These are phyloP conservation scores for Ammopiptanthus mongolicus DNA, from an alignment of 306 rosid genomes.

Conservation along the genomic window DNA sequence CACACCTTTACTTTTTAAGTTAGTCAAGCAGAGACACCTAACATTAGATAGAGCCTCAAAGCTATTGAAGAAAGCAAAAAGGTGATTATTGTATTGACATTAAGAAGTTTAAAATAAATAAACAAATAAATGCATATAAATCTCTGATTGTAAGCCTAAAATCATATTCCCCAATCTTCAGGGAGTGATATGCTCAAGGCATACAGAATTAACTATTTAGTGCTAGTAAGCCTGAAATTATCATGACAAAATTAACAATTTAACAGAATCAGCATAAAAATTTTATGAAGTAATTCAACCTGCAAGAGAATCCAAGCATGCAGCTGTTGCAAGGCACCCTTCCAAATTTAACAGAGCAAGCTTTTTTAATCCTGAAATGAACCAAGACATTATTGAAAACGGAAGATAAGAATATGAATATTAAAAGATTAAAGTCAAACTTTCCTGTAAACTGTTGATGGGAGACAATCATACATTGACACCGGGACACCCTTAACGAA, in stretches of 20 bases:
- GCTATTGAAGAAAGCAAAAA: background rate
- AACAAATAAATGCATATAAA: background rate
- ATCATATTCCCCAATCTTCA: background rate
- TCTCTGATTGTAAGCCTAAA: background rate
- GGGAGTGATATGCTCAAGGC: background rate
- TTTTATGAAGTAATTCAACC: constrained; percentile 43
- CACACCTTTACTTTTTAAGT: background rate
- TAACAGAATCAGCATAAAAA: background rate
- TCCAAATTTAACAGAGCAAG: constrained; percentile 81
- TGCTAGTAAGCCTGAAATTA: background rate
- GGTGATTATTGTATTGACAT: background rate
- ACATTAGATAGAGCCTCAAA: background rate
- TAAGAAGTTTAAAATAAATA: background rate
- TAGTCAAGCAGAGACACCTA: background rate
- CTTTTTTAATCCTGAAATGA: constrained; percentile 64
- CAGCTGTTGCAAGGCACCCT: constrained; percentile 85
- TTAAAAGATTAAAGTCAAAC: constrained; percentile 5
- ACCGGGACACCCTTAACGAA: background rate
- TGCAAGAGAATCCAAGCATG: constrained; percentile 77
- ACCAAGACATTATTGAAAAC: constrained; percentile 10
- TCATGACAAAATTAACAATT: background rate
- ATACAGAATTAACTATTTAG: background rate
- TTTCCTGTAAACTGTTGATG: background rate
- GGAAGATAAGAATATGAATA: background rate
- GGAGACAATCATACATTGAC: background rate